Conservation (phyloP, 2,329 filamentous ascomycete genomes). For the Ophiocordyceps camponoti-rufipedis region DNA sequence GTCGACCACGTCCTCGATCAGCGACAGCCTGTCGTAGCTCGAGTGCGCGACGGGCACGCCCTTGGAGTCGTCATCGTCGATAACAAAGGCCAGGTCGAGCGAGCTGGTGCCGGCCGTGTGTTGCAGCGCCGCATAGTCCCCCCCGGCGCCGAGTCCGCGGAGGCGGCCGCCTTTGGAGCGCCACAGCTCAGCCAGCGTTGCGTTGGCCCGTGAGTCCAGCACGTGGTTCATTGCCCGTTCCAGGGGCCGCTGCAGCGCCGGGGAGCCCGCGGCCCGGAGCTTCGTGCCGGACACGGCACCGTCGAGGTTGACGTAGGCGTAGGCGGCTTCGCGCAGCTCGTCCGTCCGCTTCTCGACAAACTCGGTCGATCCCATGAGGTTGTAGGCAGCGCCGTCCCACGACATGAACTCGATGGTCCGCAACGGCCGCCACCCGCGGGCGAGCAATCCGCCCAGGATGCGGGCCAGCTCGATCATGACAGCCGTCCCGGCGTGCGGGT, state of each 20-base stretch:
- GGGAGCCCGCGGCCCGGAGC: slow-evolving; percentile 65
- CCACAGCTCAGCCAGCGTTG: slow-evolving; percentile 61
- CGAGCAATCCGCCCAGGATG: slow-evolving; percentile 62
- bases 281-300: slow-evolving; percentile 57
- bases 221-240: slow-evolving; percentile 58
- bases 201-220: slow-evolving; percentile 51
- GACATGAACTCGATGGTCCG: slow-evolving; percentile 95
- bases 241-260: slow-evolving; percentile 57
- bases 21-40: slow-evolving; percentile 79
- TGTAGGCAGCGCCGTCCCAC: slow-evolving; percentile 91
- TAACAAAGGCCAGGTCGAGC: slow-evolving; percentile 68
- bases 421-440: slow-evolving; percentile 71
- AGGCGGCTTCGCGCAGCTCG: slow-evolving; percentile 50
- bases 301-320: slow-evolving; percentile 86
- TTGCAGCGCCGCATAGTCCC: slow-evolving; percentile 83
- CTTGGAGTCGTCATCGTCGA: slow-evolving; percentile 24
- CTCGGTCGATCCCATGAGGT: slow-evolving; percentile 84
- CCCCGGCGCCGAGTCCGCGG: slow-evolving; percentile 51
- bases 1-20: slow-evolving; percentile 67
- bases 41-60: slow-evolving; percentile 51
- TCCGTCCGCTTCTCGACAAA: slow-evolving; percentile 77
- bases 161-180: slow-evolving; percentile 42
- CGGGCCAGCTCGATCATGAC: slow-evolving; percentile 78
- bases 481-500: slow-evolving; percentile 76
- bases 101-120: slow-evolving; percentile 78